Base-by-base conservation (phyloP, 2,329 filamentous ascomycete genomes). In the Fusarium staphyleae region DNA sequence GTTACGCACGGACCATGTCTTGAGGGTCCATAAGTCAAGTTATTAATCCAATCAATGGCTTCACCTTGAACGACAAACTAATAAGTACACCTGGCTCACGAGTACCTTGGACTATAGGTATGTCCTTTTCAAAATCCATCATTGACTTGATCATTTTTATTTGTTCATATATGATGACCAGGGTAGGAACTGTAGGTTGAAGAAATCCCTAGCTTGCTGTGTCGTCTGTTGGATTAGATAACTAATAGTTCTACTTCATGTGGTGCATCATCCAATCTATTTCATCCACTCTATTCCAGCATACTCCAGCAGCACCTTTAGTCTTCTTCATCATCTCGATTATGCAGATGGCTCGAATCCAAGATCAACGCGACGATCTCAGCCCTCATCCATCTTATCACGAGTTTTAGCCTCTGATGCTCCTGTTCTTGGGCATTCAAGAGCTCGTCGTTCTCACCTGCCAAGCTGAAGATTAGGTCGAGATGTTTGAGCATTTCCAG, bases 1-100 rank as follows among this genome's bases (percentile, higher is more conserved):
- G 55, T 52, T 41, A 60, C 34, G 69, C 67, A 70, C 69, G 66
- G 67, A 41, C 66, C 69, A 69, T n/a, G 29, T 29, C 18, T 12
- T 33, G 28, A 37, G 55, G 48, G 45, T 29, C 28, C 44, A 60
- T 46, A 46, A 22, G 5, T 7, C 9, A 24, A 24, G 22, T 24
- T 24, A 24, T 60, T 55, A 29, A 12, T 7, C 57, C 57, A 60
- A 60, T 60, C 52, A 60, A 22, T 14, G 28, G 36, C 28, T 12
- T 30, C 28, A 7, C 2, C 28, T 30, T 30, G 12, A n/a, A 30
- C 28, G 5, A 13, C 28, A 30, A 30, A 12, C 28, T 13, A 30
- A 4, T 12, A n/a, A n/a, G n/a, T 4, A 30, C 13, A 30, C 28
- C 11, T 13, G 4, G 12, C 13, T 30, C 28, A 30, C 28, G 13